Base-by-base conservation (phyloP, 208 protist species). In the Trypanosoma brucei region DNA sequence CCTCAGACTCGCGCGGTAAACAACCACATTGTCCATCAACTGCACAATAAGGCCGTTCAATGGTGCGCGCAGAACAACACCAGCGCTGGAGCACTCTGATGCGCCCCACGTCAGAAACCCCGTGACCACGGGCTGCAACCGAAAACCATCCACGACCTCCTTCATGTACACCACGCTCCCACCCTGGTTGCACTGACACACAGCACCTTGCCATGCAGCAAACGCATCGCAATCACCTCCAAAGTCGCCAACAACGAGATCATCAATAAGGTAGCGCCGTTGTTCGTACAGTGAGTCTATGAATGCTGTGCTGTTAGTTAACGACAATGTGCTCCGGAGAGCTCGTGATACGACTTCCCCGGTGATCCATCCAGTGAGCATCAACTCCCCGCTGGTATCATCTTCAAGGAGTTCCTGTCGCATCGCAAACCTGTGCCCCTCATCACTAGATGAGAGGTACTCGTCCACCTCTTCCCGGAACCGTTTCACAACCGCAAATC, bases 301-400 rank as follows among this genome's bases (percentile, higher is more conserved):
- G 38, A 76, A 76, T 0, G 48, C 38, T 3, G 48, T 4, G 0
- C 55, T 5, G 14, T 44, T 37, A 3, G 7, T 39, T 55, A 75
- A 9, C 34, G 31, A 65, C 30, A 37, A 34, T 7, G 64, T 31
- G 8, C 56, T 51, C 8, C 14, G 31, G 22, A 87, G 49, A 3
- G 70, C 61, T 42, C 51, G 11, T 39, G 68, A 2, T 2, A 84
- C 4, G 37, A 70, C 57, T 33, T 62, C 71, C n/a, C 67, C 81
- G 7, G 39, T 31, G 7, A 84, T 31, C 78, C 81, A 87, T 13
- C 81, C 77, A 3, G 54, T 22, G 22, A 87, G 48, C 68, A 78
- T 81, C 48, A 62, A 53, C 44, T 76, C 71, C 2, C 71, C 65
- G n/a, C 46, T 51, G 33, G 14, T 40, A 13, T 71, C 64, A 39